Evolutionary conservation across 2,329 filamentous ascomycete genomes (phyloP), one percentile per base, ranked within the genome.

Genomic region (Pyricularia sp.): DNA sequence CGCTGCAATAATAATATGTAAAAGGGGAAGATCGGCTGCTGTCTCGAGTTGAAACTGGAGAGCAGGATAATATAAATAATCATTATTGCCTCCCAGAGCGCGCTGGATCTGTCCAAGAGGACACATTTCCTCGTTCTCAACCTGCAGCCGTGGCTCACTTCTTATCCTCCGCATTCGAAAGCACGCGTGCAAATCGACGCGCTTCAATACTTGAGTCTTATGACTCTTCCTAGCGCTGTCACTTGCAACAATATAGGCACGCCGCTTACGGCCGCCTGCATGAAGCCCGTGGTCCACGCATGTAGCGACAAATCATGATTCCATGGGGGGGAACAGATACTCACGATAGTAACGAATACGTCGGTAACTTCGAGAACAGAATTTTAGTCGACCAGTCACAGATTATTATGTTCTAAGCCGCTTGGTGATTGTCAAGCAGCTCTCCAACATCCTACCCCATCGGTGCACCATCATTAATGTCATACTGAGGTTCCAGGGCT

Each of bases 321-420:
- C 2, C 4, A 12, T 25, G 23, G 55, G 23, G 2, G 20, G 23
- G 4, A n/a, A 59, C 31, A 33, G 31, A n/a, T n/a, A n/a, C n/a
- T n/a, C n/a, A n/a, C n/a, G n/a, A n/a, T n/a, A n/a, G n/a, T n/a
- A n/a, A n/a, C n/a, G n/a, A n/a, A n/a, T n/a, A n/a, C n/a, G n/a
- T n/a, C n/a, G n/a, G n/a, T n/a, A n/a, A n/a, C n/a, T n/a, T 23
- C 4, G 28, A 86, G 75, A 0, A 85, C 69, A 0, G 77, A 74
- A 69, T 85, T 81, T 70, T 84, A 85, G 3, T 82, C 78, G 4
- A 86, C 71, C 82, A 84, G 72, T 85, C 82, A 26, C 80, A 74
- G 4, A 83, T 77, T 11, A 79, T 76, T 0, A 78, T 76, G 71
- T 85, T 85, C 23, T 58, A 26, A 2, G 65, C 67, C 3, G 69